Evolutionary conservation across 1,284 basidiomycete genomes (phyloP).

Genomic region (Fomitopsis betulina): DNA sequence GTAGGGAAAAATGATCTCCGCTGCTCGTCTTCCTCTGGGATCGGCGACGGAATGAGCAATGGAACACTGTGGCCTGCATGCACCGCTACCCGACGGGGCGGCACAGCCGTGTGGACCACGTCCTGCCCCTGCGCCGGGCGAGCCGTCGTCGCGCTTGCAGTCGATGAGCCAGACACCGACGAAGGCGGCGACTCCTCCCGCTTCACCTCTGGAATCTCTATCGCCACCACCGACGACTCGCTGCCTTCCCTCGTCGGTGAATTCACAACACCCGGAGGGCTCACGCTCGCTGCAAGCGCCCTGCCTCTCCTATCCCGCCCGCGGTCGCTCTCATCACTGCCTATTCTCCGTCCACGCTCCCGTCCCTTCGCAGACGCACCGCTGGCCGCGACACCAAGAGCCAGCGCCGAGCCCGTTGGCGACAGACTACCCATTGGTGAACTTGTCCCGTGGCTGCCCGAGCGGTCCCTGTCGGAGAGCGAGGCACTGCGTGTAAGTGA

Average conservation of each 20-base stretch:
- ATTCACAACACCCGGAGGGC: conserved; percentile 33
- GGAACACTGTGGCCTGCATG: conserved; percentile 10
- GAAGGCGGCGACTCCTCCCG: conserved; percentile 18
- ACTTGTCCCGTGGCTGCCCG: conserved; percentile 31
- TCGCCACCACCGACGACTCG: conserved; percentile 23
- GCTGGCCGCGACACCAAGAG: conserved; percentile 26
- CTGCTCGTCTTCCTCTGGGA: conserved; percentile 35
- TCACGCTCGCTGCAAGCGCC: conserved; percentile 43
- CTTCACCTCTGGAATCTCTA: conserved; percentile 13
- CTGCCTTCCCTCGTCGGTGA: conserved; percentile 20
- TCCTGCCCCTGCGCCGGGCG: conserved; percentile 7
- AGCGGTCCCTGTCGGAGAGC: conserved; percentile 41
- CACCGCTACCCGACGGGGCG: conserved; percentile 5
- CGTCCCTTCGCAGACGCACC: conserved; percentile 25
- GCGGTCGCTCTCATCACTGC: conserved; percentile 23
- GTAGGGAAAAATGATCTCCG: conserved; percentile 35
- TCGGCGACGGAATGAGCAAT: conserved; percentile 25
- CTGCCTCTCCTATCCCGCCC: conserved; percentile 42
- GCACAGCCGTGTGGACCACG: not conserved
- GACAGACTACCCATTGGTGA: conserved; percentile 58
- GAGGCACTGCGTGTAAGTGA: conserved; percentile 49
- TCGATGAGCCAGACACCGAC: conserved; percentile 25
- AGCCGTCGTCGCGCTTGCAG: conserved; percentile 22
- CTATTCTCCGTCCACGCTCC: conserved; percentile 19
- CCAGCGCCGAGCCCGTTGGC: conserved; percentile 43